Base-by-base conservation (phyloP, 2,329 filamentous ascomycete species). In the Paecilomyces niveus region DNA sequence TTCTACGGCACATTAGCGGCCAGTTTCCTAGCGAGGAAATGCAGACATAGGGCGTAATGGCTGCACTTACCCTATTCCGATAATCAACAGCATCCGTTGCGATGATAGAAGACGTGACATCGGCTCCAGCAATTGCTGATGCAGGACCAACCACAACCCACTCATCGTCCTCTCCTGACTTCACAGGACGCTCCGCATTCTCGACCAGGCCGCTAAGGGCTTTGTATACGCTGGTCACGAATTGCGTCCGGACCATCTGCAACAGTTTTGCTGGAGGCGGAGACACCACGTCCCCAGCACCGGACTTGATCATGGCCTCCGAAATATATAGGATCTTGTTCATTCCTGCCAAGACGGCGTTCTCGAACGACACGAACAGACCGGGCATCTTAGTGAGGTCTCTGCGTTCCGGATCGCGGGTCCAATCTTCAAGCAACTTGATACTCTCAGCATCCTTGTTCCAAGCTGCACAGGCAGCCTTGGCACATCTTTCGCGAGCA, bases 291-390 rank as follows among this genome's bases (percentile, higher is more conserved):
- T 90, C 87, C 53, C 81, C 85, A 4, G 87, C 83, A 24, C 85
- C 88, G 8, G 88, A 82, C 72, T 90, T 92, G 52, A 82, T 84
- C 78, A 87, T 89, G 22, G 90, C 90, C 64, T 97, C 93, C 1
- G 89, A 88, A 51, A 99, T 87, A 71, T 97, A 99, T 29, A 97
- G 81, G 57, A 97, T 95, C 77, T 93, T 96, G 74, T 99, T 94
- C 85, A 97, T 89, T 57, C 92, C 92, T 1, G 81, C 82, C 21
- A 99, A 79, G 11, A 99, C 80, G 6, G 89, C 84, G 57, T 87
- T 89, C 69, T 97, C 92, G 68, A 96, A 96, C 0, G 89, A 85
- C 15, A 90, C 81, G 73, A 99, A 97, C 57, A 88, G 86, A 1
- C 86, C 83, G 0, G 95, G 94, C 88, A 99, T 93, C 63, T 89